Base-by-base conservation (phyloP, 179 eudicot species). In the Nepenthes alata region DNA sequence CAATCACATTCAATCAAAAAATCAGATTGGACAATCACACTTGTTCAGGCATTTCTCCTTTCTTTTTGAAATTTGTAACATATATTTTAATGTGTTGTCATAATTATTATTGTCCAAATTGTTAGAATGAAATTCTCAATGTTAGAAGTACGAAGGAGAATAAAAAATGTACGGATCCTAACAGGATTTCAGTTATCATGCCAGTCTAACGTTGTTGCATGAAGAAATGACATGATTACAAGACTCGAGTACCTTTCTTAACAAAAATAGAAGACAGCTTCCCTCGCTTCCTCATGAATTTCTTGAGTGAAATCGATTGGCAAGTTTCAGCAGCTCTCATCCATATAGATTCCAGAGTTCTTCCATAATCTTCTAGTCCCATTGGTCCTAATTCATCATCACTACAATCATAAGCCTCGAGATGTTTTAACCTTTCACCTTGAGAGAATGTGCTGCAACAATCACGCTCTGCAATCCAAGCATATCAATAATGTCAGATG, bases 361-460 rank as follows among this genome's bases (percentile, higher is more conserved):
- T 82, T 39, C 72, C 70, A 53, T 68, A 65, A 37, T 72, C 79
- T 59, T 75, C 81, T 44, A 72, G 77, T 35, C 70, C 83, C 50
- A 67, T 47, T 80, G 77, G 82, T 58, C 71, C 50, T 58, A 73
- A 68, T 63, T 75, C 79, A 41, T 53, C 71, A 63, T 72, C 71
- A 37, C 54, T 71, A 44, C 58, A 75, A 55, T 77, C 81, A 80
- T 77, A 82, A 7, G 80, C n/a, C 13, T 69, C 76, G 39, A 66
- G 78, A 72, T 80, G 88, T 71, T 84, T 89, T 62, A 83, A 78
- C 68, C 85, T 86, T 37, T 83, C 91, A 36, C 87, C 78, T 41
- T 87, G 78, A n/a, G 94, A 82, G 38, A 95, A 82, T 61, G 84
- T 77, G 77, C 95, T 84, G 69, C 80, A 78, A 76, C 83, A 80